Evolutionary conservation across 2,329 filamentous ascomycete genomes (phyloP), one percentile per base, ranked within the genome.

Genomic region (Calonectria pteridis): DNA sequence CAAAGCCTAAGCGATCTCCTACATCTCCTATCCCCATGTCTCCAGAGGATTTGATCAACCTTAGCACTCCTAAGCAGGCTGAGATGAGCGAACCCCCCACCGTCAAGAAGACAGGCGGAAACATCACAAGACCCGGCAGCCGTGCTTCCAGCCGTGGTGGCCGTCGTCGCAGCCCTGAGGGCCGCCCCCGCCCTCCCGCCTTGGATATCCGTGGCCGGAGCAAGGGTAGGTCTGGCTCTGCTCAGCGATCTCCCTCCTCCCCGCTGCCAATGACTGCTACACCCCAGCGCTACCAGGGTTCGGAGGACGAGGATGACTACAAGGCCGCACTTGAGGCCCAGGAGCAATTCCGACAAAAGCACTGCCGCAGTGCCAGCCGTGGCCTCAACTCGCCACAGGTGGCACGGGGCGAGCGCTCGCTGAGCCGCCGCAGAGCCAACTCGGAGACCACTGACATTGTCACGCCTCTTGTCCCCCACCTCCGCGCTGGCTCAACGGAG

Each of bases 1-100:
- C 93, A 75, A 93, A 92, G 81, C 91, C 94, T 23, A 98, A 98
- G 84, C 90, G 94, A 28, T 98, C 96, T 1, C 96, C 96, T 0
- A 97, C 95, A 2, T 98, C 96, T 0, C 96, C 96, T 0, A 90
- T 98, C 2, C 95, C 96, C 4, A 98, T 98, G 96, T 98, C 96
- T 4, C 95, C 95, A 0, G 95, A 98, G 79, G 95, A 98, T 79
- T 83, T 94, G 73, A 91, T 92, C 80, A 93, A 90, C 77, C 84
- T 93, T 64, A 90, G 89, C 75, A 90, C 87, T 0, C 86, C 88
- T 0, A 85, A 81, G 33, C 79, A 80, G 76, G 81, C 66, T 9
- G 80, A 82, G 2, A 75, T 77, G 2, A 82, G 78, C 23, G 88
- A 89, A 26, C 87, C 88, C 6, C 77, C 79, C 51, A 89, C 87